phyloP scores from a whole-genome alignment of 495 filamentous ascomycete species.

The Symbiotaphrina buchneri region DNA sequence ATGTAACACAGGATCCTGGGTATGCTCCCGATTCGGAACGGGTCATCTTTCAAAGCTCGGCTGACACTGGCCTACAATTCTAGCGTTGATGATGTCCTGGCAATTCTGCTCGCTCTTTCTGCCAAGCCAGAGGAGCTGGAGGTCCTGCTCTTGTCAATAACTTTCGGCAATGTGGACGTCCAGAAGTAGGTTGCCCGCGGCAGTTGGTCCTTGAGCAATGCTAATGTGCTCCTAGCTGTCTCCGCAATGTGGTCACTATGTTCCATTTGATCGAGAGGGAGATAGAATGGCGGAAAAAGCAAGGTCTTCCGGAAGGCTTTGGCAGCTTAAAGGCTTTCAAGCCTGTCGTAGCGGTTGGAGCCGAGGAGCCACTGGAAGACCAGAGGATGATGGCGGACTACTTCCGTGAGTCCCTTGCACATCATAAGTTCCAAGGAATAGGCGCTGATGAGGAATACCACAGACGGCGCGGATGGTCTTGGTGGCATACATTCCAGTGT shows the following conservation, averaged over 20 bases:
- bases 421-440: not conserved
- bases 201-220: not conserved
- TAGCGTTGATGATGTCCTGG: constrained; percentile 76
- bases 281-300: constrained; percentile 53
- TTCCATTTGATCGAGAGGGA: constrained; percentile 89
- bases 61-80: not conserved
- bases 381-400: constrained; percentile 70
- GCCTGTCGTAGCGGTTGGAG: constrained; percentile 71
- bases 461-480: constrained; percentile 79
- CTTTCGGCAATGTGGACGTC: constrained; percentile 79
- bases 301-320: constrained; percentile 43
- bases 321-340: constrained; percentile 39
- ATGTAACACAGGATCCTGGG: not conserved
- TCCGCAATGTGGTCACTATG: constrained; percentile 74
- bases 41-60: not conserved
- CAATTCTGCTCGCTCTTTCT: constrained; percentile 63
- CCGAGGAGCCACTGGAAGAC: constrained; percentile 64
- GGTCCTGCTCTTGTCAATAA: constrained; percentile 70
- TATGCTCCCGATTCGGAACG: not conserved
- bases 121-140: constrained; percentile 71
- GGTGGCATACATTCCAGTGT: constrained; percentile 74
- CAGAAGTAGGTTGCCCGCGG: constrained; percentile 26
- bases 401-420: constrained; percentile 40
- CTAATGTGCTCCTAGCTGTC: constrained; percentile 29
- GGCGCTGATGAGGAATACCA: constrained; percentile 2